These are phyloP conservation scores for Rhynchosporium graminicola DNA, from an alignment of 2,329 filamentous ascomycete genomes.

Conservation along the genomic window DNA sequence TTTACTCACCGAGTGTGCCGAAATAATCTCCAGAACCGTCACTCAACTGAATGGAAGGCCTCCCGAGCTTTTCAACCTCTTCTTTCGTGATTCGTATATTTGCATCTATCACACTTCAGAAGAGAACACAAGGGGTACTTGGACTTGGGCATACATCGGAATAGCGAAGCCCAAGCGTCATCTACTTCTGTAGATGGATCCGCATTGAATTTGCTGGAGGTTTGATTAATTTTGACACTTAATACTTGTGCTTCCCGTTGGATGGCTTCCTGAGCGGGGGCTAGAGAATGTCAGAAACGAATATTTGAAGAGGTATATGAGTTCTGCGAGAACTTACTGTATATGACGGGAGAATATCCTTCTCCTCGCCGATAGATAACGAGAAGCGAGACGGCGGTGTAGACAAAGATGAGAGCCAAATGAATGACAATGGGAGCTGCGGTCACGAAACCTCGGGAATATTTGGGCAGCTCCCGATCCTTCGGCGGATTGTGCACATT, in stretches of 20 bases:
- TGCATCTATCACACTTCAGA: neutral
- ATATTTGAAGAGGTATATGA: neutral
- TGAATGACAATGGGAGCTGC: neutral
- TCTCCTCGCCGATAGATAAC: no score
- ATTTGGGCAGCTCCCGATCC: neutral
- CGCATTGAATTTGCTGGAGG: slow-evolving; percentile 8
- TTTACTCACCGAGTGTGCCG: slow-evolving; percentile 4
- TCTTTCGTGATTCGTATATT: slow-evolving; percentile 6
- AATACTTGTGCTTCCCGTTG: neutral
- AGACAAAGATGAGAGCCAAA: neutral
- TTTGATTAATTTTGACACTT: slow-evolving; percentile 8
- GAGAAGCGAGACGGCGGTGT: neutral
- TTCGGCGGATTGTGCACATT: neutral
- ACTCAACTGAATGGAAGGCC: neutral
- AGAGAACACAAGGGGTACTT: neutral
- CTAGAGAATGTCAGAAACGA: neutral
- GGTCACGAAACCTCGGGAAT: neutral
- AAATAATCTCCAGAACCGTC: slow-evolving; percentile 10
- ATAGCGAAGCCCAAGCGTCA: slow-evolving; percentile 5
- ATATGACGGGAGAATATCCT: neutral
- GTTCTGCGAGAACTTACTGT: neutral
- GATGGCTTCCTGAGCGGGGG: neutral
- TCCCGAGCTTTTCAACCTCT: neutral
- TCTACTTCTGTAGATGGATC: slow-evolving; percentile 9
- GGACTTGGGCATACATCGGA: neutral